Evolutionary conservation across 805 yeast species (phyloP).

Genomic region (Tetrapisispora namnaoensis): DNA sequence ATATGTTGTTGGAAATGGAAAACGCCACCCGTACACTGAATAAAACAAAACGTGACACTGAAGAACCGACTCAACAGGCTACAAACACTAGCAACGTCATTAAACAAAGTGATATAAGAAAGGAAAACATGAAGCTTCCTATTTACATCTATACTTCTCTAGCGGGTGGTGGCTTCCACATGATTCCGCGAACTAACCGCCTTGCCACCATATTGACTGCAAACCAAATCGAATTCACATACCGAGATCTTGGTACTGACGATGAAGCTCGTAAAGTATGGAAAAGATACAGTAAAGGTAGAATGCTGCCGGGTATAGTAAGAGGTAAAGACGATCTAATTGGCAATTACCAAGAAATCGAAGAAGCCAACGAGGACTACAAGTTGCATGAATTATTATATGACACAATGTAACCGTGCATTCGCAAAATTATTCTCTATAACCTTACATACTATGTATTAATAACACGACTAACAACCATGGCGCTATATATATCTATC

Average conservation of each 20-base stretch:
- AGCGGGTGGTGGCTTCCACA: constrained; percentile 76
- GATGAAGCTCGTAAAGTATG: constrained; percentile 77
- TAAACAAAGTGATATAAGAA: constrained; percentile 12
- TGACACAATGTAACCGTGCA: constrained; percentile 44
- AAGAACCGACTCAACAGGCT: background rate
- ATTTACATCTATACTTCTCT: constrained; percentile 75
- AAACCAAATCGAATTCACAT: constrained; percentile 54
- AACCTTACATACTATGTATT: background rate
- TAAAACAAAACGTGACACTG: background rate
- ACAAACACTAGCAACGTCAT: constrained; percentile 1
- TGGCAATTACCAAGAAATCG: constrained; percentile 79
- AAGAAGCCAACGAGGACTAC: constrained; percentile 77
- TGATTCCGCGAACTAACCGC: constrained; percentile 68
- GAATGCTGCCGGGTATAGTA: constrained; percentile 74
- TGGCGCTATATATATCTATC: background rate
- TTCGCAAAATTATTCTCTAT: no score
- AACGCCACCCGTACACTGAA: background rate
- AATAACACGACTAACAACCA: background rate
- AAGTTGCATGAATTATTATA: constrained; percentile 52
- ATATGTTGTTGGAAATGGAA: constrained; percentile 12
- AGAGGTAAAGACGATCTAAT: constrained; percentile 72
- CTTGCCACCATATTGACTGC: constrained; percentile 66
- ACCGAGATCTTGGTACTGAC: constrained; percentile 79
- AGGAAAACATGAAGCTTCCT: constrained; percentile 40
- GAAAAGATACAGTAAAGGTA: constrained; percentile 65